A percentile compares a stretch with the other conserved stretches of the same genome.
Conservation (phyloP, 83 land plant species). For the Picea mariana region DNA sequence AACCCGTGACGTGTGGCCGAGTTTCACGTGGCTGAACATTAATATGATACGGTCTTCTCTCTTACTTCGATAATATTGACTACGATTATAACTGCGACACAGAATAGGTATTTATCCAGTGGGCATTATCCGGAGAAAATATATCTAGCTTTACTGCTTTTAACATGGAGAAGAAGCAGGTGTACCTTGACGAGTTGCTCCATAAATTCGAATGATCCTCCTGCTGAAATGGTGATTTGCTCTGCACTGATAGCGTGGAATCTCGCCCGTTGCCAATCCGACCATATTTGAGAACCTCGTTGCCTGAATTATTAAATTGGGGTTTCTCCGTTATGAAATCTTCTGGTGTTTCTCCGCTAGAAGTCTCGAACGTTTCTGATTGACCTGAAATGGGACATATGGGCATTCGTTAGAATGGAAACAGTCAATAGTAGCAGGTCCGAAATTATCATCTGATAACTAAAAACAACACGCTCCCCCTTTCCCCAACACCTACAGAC, state of each 20-base stretch:
- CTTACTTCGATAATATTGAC: background rate
- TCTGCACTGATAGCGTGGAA: background rate
- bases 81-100: background rate
- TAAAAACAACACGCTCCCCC: too few relatives aligned
- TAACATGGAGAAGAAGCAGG: background rate
- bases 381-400: slow-evolving; percentile 6
- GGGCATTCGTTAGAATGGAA: background rate
- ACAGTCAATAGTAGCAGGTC: too few relatives aligned
- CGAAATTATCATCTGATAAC: too few relatives aligned
- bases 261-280: background rate
- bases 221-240: slow-evolving; percentile 7
- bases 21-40: slow-evolving; percentile 5
- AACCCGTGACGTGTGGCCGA: background rate
- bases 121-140: background rate
- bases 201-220: slow-evolving; percentile 21
- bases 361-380: slow-evolving; percentile 8
- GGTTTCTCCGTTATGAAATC: background rate
- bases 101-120: background rate
- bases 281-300: background rate
- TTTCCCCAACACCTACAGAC: too few relatives aligned
- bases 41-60: background rate
- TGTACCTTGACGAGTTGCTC: slow-evolving; percentile 61
- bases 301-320: background rate
- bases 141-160: background rate
- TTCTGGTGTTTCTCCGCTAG: slow-evolving; percentile 4